Base-by-base conservation (phyloP, 805 yeast genomes). In the Monosporozyma aerobia region DNA sequence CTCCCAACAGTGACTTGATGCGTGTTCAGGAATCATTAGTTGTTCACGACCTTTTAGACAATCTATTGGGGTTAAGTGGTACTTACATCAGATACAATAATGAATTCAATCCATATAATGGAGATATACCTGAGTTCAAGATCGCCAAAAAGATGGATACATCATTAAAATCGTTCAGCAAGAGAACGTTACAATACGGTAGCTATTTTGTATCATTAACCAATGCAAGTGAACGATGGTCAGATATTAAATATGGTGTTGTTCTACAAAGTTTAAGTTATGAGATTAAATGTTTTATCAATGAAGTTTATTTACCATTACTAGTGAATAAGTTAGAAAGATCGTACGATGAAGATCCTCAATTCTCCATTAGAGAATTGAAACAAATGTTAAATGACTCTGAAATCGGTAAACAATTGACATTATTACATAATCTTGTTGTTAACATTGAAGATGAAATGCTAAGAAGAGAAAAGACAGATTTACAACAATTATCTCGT, bases 11-110 rank as follows among this genome's bases (percentile, higher is more conserved):
- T 14, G 50, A 63, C 77, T 43, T 63, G 61, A n/a, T 79, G 77
- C 73, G 77, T 48, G 75, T 77, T 3, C 96, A 89, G 63, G 96
- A 90, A 63, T 83, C 87, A 0, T 73, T 83, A 27, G 76, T 94
- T 1, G 73, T 85, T 14, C 75, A 79, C 53, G 99, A 92, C 64
- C 63, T 90, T 9, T 60, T 89, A 22, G 77, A 76, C 59, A 83
- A 87, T 1, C 64, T 94, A 13, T 59, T 82, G 33, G 95, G 95
- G 0, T 68, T 77, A 29, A 96, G 90, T 65, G 97, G 97, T 0
- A 73, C 75, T 22, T 88, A 85, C 62, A 79, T 92, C 37, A 72
- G 90, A 45, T 88, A 77, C 63, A 76, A 83, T 33, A 85, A 80
- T 44, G 72, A 75, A 22, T 87, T 79, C 61, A 79, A 81, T 59